Evolutionary conservation across 805 yeast genomes (phyloP).

Genomic region (Sugiyamaella americana): DNA sequence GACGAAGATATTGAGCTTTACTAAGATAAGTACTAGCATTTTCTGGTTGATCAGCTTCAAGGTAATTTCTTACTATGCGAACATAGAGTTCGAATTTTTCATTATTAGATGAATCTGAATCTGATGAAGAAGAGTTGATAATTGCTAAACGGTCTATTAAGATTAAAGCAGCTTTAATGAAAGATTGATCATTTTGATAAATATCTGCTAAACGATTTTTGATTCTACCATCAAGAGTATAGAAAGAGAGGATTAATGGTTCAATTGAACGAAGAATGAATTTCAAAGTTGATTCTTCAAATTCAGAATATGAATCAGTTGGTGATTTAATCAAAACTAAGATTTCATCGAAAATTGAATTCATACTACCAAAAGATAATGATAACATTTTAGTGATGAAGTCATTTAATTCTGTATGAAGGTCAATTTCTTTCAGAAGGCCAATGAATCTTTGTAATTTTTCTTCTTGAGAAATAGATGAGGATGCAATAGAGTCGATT

Average conservation of each 20-base stretch:
- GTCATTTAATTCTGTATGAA: background rate
- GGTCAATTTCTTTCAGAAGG: background rate
- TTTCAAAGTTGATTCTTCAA: background rate
- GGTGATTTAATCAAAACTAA: background rate
- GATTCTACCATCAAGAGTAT: constrained; percentile 22
- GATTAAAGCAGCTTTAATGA: constrained; percentile 22
- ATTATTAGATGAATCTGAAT: constrained; percentile 12
- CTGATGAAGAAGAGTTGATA: constrained; percentile 6
- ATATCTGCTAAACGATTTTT: constrained; percentile 25
- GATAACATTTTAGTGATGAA: background rate
- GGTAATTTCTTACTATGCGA: constrained; percentile 24
- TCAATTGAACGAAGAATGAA: background rate
- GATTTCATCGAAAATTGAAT: background rate
- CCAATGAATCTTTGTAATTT: background rate
- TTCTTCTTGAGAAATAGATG: background rate
- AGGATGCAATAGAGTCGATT: background rate
- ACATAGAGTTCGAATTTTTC: constrained; percentile 22
- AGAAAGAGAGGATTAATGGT: constrained; percentile 21
- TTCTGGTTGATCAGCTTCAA: constrained; percentile 26
- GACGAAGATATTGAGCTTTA: constrained; percentile 24
- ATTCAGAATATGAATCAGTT: background rate
- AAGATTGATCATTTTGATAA: constrained; percentile 18
- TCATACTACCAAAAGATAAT: background rate
- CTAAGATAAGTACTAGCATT: constrained; percentile 24
- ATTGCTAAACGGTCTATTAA: constrained; percentile 24